A percentile compares a stretch with the other conserved stretches of the same genome.
Evolutionary conservation across 2,329 filamentous ascomycete genomes (phyloP).

Genomic region (Aotearoamyces nothofagi): DNA sequence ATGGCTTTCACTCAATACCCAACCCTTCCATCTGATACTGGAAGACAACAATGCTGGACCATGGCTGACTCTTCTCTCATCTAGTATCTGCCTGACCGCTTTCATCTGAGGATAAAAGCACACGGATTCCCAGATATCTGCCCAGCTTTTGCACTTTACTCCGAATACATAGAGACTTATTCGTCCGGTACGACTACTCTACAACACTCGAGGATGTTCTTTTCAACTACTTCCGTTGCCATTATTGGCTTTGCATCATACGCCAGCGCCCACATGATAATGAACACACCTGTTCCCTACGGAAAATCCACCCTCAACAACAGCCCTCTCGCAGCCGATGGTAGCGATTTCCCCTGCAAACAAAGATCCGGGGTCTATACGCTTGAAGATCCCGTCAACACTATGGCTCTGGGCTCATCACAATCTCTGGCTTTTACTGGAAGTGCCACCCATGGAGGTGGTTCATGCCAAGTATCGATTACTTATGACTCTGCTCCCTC

Average conservation of each 20-base stretch:
- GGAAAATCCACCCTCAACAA: conserved; percentile 34
- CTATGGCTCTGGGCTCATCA: conserved; percentile 45
- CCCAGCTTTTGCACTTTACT: too few relatives aligned
- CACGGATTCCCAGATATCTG: too few relatives aligned
- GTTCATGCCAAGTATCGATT: conserved; percentile 79
- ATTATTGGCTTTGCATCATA: conserved; percentile 40
- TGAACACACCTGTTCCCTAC: conserved; percentile 55
- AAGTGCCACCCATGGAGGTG: conserved; percentile 71
- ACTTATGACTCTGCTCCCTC: conserved; percentile 62
- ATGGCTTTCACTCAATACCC: too few relatives aligned
- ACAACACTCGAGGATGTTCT: conserved; percentile 30
- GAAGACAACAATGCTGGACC: too few relatives aligned
- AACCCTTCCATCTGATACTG: too few relatives aligned
- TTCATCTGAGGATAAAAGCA: too few relatives aligned
- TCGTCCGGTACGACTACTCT: too few relatives aligned
- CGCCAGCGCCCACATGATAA: conserved; percentile 61
- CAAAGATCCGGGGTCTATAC: conserved; percentile 30
- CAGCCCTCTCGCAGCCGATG: conserved; percentile 42
- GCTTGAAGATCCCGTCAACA: conserved; percentile 33
- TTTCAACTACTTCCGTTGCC: conserved; percentile 35
- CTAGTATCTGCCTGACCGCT: too few relatives aligned
- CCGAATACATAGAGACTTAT: too few relatives aligned
- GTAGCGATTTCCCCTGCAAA: conserved; percentile 76
- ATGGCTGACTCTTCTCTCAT: too few relatives aligned
- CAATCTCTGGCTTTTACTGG: conserved; percentile 54